Evolutionary conservation across 345 rosid genomes (phyloP).

Genomic region (Sisymbrium irio): DNA sequence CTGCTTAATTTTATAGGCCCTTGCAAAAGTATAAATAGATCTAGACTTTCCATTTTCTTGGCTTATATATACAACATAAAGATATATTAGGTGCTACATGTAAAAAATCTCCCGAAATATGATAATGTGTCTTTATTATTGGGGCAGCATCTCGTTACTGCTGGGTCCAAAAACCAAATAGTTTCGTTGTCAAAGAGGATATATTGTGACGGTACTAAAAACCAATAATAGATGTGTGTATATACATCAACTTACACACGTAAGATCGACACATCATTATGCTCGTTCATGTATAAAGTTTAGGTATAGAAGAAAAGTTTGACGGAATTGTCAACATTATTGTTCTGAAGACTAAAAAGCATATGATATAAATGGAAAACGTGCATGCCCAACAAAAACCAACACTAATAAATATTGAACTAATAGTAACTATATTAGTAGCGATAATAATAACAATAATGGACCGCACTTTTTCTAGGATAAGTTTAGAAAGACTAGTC

Average conservation of each 20-base stretch:
- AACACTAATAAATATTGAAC: constrained; percentile 15
- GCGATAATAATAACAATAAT: constrained; percentile 1
- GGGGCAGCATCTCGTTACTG: neutral
- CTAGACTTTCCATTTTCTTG: neutral
- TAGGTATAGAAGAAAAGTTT: constrained; percentile 29
- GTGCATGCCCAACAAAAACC: constrained; percentile 22
- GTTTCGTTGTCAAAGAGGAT: constrained; percentile 5
- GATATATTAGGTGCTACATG: neutral
- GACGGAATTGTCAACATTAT: constrained; percentile 22
- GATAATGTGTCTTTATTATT: neutral
- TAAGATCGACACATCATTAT: constrained; percentile 19
- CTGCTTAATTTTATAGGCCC: neutral
- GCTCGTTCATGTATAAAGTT: neutral
- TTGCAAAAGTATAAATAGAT: neutral
- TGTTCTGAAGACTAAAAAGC: constrained; percentile 13
- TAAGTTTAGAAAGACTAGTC: constrained; percentile 9
- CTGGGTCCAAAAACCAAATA: constrained; percentile 17
- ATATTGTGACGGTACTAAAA: constrained; percentile 7
- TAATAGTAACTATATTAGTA: neutral
- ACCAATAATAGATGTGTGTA: constrained; percentile 9
- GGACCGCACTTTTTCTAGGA: constrained; percentile 16
- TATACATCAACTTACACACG: constrained; percentile 8
- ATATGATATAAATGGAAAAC: constrained; percentile 29
- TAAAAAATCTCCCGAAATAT: neutral
- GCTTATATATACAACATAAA: constrained; percentile 3